Base-by-base conservation (phyloP, 225 moss, liverwort and hornwort genomes). In the Ulota crispa region DNA sequence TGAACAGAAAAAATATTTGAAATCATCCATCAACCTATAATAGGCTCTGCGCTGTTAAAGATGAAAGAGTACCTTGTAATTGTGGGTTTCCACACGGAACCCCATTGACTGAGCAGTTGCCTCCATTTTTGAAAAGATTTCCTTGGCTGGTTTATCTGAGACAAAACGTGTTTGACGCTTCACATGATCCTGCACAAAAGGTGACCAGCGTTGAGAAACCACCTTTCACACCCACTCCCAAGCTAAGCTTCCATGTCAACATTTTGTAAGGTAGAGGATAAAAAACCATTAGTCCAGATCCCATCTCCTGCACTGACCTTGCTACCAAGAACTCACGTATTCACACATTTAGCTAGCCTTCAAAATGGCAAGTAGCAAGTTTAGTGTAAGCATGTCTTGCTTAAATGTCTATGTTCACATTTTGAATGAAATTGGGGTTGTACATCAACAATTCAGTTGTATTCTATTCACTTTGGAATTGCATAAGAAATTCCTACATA, bases 111-210 rank as follows among this genome's bases (percentile, higher is more conserved):
- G 75, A 7, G 93, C 92, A 7, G 88, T 87, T 43, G 78, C 87
- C 30, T 82, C 73, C 90, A 96, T 92, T 75, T 82, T 86, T 18
- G 80, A 83, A 31, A 94, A 89, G 14, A 96, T 88, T 64, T 89
- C 89, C 43, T 87, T 93, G 47, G 95, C 94, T 66, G 94, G 94
- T 83, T 74, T 88, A 75, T 84, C 93, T 19, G 94, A 96, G 21
- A 88, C 87, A 42, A 96, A 96, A 66, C 94, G 87, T 62, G 95
- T 96, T 83, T 96, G 95, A 11, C 94, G 93, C 83, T 86, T 90
- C 21, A 94, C 95, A 87, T 92, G 85, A 62, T 96, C 95, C 93
- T 95, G 87, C 70, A 82, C 42, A 64, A n/a, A 45, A 45, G 30
- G 23, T 73, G 73, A 56, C 42, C 26, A 65, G 55, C 65, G 55